Conservation (phyloP, 1,284 basidiomycete genomes). For the Calocybe gambosa region DNA sequence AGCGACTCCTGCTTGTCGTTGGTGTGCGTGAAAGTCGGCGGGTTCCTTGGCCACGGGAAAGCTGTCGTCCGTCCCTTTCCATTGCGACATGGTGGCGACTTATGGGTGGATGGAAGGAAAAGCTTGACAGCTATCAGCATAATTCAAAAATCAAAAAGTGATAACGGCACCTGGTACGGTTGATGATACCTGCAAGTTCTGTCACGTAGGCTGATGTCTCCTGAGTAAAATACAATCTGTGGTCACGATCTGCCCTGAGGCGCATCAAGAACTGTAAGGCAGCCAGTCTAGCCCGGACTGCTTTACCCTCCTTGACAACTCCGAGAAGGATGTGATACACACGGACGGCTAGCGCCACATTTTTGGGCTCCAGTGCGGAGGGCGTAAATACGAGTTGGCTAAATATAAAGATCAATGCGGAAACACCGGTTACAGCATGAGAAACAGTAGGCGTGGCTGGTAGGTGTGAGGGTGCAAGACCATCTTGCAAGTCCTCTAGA, state of each 20-base stretch:
- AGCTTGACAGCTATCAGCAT: conserved; percentile 22
- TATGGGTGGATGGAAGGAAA: conserved; percentile 34
- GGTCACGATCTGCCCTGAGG: conserved; percentile 86
- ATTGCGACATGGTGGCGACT: conserved; percentile 44
- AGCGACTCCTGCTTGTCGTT: conserved; percentile 68
- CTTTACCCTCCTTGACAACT: conserved; percentile 39
- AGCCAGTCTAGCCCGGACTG: conserved; percentile 61
- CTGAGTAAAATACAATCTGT: conserved; percentile 72
- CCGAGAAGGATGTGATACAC: conserved; percentile 48
- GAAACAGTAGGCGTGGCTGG: conserved; percentile 27
- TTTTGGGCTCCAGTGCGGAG: conserved; percentile 38
- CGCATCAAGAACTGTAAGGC: conserved; percentile 87
- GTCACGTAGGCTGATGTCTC: conserved; percentile 50
- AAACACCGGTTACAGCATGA: conserved; percentile 52
- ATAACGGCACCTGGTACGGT: conserved; percentile 29
- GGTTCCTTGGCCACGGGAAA: conserved; percentile 50
- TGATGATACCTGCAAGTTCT: conserved; percentile 51
- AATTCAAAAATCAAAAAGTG: conserved; percentile 17
- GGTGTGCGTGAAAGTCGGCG: conserved; percentile 37
- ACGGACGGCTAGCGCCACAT: conserved; percentile 43
- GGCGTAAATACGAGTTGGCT: conserved; percentile 66
- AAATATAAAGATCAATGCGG: conserved; percentile 62
- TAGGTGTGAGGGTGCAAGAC: conserved; percentile 18
- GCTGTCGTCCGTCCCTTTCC: conserved; percentile 48
- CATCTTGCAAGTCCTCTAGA: conserved; percentile 13